Evolutionary conservation across 345 rosid genomes (phyloP), one percentile per base, ranked within the genome.

Genomic region (Trapa bicornis): DNA sequence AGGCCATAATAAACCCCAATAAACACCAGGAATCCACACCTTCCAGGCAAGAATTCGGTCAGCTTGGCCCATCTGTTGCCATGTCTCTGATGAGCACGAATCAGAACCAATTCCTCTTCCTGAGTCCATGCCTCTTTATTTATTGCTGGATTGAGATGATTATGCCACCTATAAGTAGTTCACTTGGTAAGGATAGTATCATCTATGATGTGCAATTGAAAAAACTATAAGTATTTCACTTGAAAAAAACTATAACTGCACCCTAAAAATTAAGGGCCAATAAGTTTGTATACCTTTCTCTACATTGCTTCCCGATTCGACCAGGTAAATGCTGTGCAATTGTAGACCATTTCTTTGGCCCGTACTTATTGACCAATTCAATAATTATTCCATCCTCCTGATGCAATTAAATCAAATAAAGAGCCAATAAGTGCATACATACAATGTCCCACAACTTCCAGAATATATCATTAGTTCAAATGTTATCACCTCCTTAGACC

Each of bases 31-130:
- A 61, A n/a, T 16, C 22, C 68, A 29, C 47, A 73, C 99, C 99
- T 91, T 84, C 99, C 99, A 76, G 97, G 97, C 77, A 95, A 85
- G 81, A 89, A 86, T 81, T 95, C 91, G 63, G 99, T 78, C 60
- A 95, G 83, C 85, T 95, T 97, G 22, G 97, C 99, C 99, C 99
- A 95, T 87, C 82, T 84, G 87, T 95, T 95, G 64, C 99, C 99
- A 64, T 84, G 88, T 50, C 91, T 68, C 79, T 91, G 97, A 86
- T 95, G 99, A 69, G 99, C 98, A 68, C 94, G 96, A 76, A 91
- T 85, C 78, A 95, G 80, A 66, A 88, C 88, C 82, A 95, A 64
- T 86, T 95, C 99, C 80, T 95, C 99, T 75, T 95, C 92, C 74
- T 91, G 97, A 72, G 96, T 91, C 99, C 99, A 95, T 61, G 99